These are phyloP conservation scores for Priceomyces carsonii DNA, from an alignment of 805 yeast species.

Conservation along the genomic window DNA sequence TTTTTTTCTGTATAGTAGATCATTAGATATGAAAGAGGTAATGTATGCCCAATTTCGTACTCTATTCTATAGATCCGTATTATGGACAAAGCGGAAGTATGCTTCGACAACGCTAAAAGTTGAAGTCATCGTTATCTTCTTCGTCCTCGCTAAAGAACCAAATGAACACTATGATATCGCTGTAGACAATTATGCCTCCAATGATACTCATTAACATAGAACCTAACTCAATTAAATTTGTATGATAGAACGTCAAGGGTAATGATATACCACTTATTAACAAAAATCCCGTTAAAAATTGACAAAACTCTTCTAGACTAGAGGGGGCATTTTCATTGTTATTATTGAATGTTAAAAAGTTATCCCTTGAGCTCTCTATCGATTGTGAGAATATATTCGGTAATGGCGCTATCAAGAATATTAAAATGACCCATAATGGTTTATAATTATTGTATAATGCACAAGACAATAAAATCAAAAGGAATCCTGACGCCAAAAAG, in stretches of 20 bases:
- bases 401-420: conserved; percentile 45
- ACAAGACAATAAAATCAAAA: conserved; percentile 44
- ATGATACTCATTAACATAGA: conserved; percentile 43
- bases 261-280: conserved; percentile 46
- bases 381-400: conserved; percentile 42
- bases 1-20: too few relatives aligned
- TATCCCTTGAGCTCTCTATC: conserved; percentile 40
- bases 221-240: conserved; percentile 36
- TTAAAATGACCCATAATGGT: conserved; percentile 43
- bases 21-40: too few relatives aligned
- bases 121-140: conserved; percentile 47
- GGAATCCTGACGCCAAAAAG: conserved; percentile 45
- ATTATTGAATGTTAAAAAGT: conserved; percentile 44
- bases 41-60: conserved; percentile 1
- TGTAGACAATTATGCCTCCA: conserved; percentile 47
- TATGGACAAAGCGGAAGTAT: background rate
- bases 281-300: conserved; percentile 39
- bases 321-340: conserved; percentile 38
- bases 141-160: conserved; percentile 49
- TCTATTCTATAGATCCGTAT: background rate
- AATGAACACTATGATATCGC: conserved; percentile 43
- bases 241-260: conserved; percentile 42
- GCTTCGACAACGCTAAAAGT: conserved; percentile 28
- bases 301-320: conserved; percentile 39
- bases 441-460: conserved; percentile 45